phyloP scores from a whole-genome alignment of 2,329 filamentous ascomycete genomes.

The Coleophoma cylindrospora region DNA sequence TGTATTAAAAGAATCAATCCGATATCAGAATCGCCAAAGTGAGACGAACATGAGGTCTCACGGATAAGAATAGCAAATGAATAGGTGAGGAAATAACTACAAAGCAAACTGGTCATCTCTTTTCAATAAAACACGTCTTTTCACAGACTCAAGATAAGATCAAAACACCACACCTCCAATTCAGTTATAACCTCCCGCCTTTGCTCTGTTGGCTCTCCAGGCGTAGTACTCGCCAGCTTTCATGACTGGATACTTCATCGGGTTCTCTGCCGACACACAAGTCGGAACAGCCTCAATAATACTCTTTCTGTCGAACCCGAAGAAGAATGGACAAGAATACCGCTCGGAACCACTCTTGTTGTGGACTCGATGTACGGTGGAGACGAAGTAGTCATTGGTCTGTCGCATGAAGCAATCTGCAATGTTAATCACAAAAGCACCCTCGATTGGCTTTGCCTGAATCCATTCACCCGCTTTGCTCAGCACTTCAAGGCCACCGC shows the following conservation, averaged over 20 bases:
- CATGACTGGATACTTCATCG: constrained; percentile 29
- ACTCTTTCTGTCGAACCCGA: not conserved
- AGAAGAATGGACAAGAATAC: constrained; percentile 1
- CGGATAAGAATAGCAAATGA: too few relatives aligned
- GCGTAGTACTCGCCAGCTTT: constrained; percentile 29
- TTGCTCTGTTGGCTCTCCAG: constrained; percentile 25
- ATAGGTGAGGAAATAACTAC: too few relatives aligned
- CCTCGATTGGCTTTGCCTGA: constrained; percentile 14
- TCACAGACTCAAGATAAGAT: too few relatives aligned
- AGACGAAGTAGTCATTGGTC: constrained; percentile 1
- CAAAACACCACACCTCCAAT: not conserved
- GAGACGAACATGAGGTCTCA: too few relatives aligned
- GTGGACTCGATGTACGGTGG: constrained; percentile 6
- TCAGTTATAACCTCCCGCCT: not conserved
- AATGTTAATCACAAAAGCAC: constrained; percentile 1
- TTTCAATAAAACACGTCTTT: too few relatives aligned
- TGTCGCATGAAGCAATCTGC: constrained; percentile 2
- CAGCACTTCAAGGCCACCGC: constrained; percentile 39
- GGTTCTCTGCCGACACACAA: constrained; percentile 25
- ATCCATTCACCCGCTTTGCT: constrained; percentile 37
- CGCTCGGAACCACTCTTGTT: constrained; percentile 2
- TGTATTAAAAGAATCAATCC: too few relatives aligned
- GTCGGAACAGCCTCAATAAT: constrained; percentile 25
- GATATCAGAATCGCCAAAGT: too few relatives aligned
- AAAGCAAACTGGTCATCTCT: too few relatives aligned